Conservation (phyloP, 1,284 basidiomycete species). For the Takashimella koratensis region DNA sequence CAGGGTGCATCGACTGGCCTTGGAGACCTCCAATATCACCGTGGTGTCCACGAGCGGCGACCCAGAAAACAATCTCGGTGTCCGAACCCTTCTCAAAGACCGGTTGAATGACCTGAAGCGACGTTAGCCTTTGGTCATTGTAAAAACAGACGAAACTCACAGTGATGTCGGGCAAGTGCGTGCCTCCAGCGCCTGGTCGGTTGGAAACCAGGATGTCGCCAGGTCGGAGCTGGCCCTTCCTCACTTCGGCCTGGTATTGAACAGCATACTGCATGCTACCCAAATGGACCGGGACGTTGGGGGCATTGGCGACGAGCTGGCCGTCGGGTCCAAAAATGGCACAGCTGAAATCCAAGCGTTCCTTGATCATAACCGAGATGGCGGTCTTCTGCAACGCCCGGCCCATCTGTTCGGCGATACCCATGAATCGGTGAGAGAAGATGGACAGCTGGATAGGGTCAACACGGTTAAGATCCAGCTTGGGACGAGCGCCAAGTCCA, state of each 20-base stretch:
- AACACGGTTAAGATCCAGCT: constrained; percentile 3
- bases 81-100: constrained; percentile 33
- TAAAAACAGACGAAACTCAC: constrained; percentile 2
- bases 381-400: constrained; percentile 51
- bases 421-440: constrained; percentile 54
- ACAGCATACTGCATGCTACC: constrained; percentile 49
- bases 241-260: constrained; percentile 39
- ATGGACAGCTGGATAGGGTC: constrained; percentile 53
- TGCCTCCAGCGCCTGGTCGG: constrained; percentile 48
- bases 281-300: constrained; percentile 45
- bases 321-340: constrained; percentile 52
- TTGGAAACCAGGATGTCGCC: constrained; percentile 50
- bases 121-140: not conserved
- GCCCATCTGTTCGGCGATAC: constrained; percentile 54
- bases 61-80: constrained; percentile 49
- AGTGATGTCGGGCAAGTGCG: constrained; percentile 49
- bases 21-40: constrained; percentile 40
- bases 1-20: constrained; percentile 45
- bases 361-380: constrained; percentile 48
- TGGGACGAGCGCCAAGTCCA: constrained; percentile 3
- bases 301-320: constrained; percentile 49
- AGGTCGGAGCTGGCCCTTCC: constrained; percentile 24
- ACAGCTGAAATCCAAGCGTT: constrained; percentile 43
- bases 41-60: constrained; percentile 41
- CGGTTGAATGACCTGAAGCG: constrained; percentile 42